These are phyloP conservation scores for Ensete glaucum DNA, from an alignment of 176 grass and related monocot genomes.

Conservation along the genomic window DNA sequence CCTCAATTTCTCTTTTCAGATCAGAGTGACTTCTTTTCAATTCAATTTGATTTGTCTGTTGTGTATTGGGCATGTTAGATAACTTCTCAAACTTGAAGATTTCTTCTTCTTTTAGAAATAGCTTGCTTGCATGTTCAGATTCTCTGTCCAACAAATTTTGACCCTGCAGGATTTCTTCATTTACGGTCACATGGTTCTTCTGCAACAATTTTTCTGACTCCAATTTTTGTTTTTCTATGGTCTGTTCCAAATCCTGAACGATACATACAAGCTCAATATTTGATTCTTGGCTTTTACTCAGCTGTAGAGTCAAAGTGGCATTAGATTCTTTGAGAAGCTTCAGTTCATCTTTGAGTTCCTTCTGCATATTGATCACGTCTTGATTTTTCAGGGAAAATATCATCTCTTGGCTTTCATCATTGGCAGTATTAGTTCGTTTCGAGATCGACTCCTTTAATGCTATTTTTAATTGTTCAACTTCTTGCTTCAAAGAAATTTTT, in stretches of 20 bases:
- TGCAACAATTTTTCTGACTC: slow-evolving; percentile 39
- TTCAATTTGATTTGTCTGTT: slow-evolving; percentile 27
- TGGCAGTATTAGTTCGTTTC: slow-evolving; percentile 29
- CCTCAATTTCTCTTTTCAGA: slow-evolving; percentile 58
- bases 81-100: slow-evolving; percentile 54
- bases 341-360: slow-evolving; percentile 55
- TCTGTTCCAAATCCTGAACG: slow-evolving; percentile 86
- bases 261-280: slow-evolving; percentile 85
- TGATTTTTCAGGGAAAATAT: slow-evolving; percentile 17
- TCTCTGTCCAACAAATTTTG: slow-evolving; percentile 26
- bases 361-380: slow-evolving; percentile 26
- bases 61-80: slow-evolving; percentile 27
- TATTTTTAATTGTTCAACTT: slow-evolving; percentile 58
- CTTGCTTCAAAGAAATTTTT: slow-evolving; percentile 37
- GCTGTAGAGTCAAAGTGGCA: slow-evolving; percentile 54
- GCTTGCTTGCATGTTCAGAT: slow-evolving; percentile 33
- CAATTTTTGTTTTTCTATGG: slow-evolving; percentile 52
- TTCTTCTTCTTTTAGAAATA: slow-evolving; percentile 68
- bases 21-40: slow-evolving; percentile 40
- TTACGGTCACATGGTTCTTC: slow-evolving; percentile 15
- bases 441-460: slow-evolving; percentile 35
- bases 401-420: neutral
- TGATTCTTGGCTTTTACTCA: slow-evolving; percentile 70
- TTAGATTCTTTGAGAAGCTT: slow-evolving; percentile 65
- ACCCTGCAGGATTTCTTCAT: slow-evolving; percentile 26